phyloP scores from a whole-genome alignment of 2,329 filamentous ascomycete genomes.

The Elsinoe fawcettii region DNA sequence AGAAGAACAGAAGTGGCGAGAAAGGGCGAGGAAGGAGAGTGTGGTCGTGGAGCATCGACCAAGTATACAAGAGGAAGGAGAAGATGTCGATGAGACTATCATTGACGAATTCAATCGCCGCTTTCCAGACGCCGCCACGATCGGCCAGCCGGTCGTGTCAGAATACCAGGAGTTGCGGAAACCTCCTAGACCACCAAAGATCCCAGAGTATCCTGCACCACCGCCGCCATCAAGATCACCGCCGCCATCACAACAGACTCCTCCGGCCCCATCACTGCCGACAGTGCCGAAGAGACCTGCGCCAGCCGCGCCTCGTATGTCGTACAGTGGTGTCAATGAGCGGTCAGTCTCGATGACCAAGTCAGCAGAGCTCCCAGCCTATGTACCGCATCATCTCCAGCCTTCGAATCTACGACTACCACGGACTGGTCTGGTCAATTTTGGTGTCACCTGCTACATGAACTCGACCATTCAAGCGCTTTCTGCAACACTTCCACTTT shows the following conservation, averaged over 20 bases:
- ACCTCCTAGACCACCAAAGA: slow-evolving; percentile 28
- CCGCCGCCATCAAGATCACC: slow-evolving; percentile 29
- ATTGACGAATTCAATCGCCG: slow-evolving; percentile 79
- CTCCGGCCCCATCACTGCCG: slow-evolving; percentile 32
- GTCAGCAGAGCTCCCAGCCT: slow-evolving; percentile 34
- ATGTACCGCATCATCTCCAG: slow-evolving; percentile 39
- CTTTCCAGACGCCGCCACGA: slow-evolving; percentile 63
- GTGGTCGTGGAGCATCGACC: slow-evolving; percentile 35
- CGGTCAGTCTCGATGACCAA: slow-evolving; percentile 34
- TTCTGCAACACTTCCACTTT: slow-evolving; percentile 59
- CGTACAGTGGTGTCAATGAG: slow-evolving; percentile 74
- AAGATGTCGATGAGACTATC: slow-evolving; percentile 38
- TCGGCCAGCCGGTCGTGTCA: slow-evolving; percentile 31
- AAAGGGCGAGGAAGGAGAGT: slow-evolving; percentile 62
- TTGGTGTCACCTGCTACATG: slow-evolving; percentile 80
- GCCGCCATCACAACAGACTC: slow-evolving; percentile 28
- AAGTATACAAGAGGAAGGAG: slow-evolving; percentile 27
- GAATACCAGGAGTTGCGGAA: slow-evolving; percentile 27
- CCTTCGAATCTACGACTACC: slow-evolving; percentile 43
- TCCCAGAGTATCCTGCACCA: slow-evolving; percentile 26
- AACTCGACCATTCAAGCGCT: slow-evolving; percentile 84
- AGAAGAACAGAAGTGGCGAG: slow-evolving; percentile 74
- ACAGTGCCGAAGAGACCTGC: slow-evolving; percentile 52
- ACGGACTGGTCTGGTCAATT: slow-evolving; percentile 71
- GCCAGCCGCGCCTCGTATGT: slow-evolving; percentile 52